Base-by-base conservation (phyloP, 2,329 filamentous ascomycete species). In the Neonectria magnoliae region DNA sequence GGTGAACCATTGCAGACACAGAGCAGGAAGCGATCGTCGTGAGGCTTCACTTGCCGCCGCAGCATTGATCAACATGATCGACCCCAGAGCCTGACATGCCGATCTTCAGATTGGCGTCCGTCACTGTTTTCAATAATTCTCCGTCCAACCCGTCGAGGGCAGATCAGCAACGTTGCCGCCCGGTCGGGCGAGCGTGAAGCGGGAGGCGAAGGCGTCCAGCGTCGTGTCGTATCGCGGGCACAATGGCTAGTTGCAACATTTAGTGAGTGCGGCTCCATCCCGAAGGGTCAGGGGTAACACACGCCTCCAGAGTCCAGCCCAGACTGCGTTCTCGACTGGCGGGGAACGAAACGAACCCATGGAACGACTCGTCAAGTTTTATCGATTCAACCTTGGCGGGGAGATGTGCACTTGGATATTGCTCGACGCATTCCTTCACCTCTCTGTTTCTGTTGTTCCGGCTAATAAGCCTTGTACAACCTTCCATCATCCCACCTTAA, bases 81-180 rank as follows among this genome's bases (percentile, higher is more conserved):
- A 51, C 55, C 61, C 61, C 50, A 50, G 36, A 64, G 36, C 38
- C 61, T 60, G 51, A 56, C 56, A 60, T 64, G 61, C 38, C 47
- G 61, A 64, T 64, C 61, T 45, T 59, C 56, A 59, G 56, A 60
- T 59, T 64, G 61, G 61, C 56, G 51, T 51, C 52, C 42, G 48
- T 33, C n/a, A 33, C 11, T 51, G 10, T 47, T 52, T n/a, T 57
- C 52, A 31, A 64, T 64, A 31, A 64, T 64, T 64, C 51, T 60
- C 61, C 61, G 61, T 60, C 38, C 20, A 20, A 27, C 18, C 47
- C 14, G 29, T 31, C 41, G 51, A 52, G 56, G 27, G 45, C 50
- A 42, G 56, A 60, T 64, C 61, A 58, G 14, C 29, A 55, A 31
- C 47, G 47, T 50, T 27, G 27, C 27, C 20, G 47, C 25, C 47